phyloP scores from a whole-genome alignment of 2,329 filamentous ascomycete species.

The Aspergillus sp. region DNA sequence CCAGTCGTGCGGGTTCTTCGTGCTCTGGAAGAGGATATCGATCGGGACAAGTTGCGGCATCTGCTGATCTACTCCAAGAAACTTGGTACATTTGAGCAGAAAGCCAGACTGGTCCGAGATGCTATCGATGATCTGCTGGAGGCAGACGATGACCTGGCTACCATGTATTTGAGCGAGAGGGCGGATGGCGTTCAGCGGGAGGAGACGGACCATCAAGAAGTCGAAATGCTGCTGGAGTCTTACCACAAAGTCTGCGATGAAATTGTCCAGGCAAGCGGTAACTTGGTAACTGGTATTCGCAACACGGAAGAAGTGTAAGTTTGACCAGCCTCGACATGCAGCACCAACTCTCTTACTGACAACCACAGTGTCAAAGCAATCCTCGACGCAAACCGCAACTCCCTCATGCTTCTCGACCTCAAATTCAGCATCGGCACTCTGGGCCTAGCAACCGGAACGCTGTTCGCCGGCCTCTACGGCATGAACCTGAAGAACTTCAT shows the following conservation, averaged over 20 bases:
- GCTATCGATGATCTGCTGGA: conserved; percentile 92
- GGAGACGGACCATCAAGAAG: conserved; percentile 86
- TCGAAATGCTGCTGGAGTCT: conserved; percentile 92
- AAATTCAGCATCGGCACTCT: conserved; percentile 94
- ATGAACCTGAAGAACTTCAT: conserved; percentile 99
- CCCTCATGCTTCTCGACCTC: conserved; percentile 92
- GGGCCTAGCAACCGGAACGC: conserved; percentile 88
- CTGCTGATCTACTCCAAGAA: conserved; percentile 92
- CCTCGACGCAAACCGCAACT: conserved; percentile 94
- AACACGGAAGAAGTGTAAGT: conserved; percentile 97
- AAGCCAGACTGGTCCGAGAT: conserved; percentile 84
- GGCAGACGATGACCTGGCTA: conserved; percentile 86
- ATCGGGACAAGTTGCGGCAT: conserved; percentile 82
- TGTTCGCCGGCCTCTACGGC: conserved; percentile 96
- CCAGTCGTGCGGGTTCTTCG: conserved; percentile 81
- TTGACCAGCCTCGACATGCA: not conserved
- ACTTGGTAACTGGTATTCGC: conserved; percentile 85
- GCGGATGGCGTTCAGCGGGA: conserved; percentile 61
- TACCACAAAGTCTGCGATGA: conserved; percentile 98
- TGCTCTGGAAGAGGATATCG: conserved; percentile 93
- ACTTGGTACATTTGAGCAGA: conserved; percentile 94
- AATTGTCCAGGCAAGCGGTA: conserved; percentile 90
- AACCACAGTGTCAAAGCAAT: conserved; percentile 76
- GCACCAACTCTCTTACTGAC: conserved; percentile 11
- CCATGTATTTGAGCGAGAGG: conserved; percentile 95